Base-by-base conservation (phyloP, 495 filamentous ascomycete species). In the Aspergillus leporis region DNA sequence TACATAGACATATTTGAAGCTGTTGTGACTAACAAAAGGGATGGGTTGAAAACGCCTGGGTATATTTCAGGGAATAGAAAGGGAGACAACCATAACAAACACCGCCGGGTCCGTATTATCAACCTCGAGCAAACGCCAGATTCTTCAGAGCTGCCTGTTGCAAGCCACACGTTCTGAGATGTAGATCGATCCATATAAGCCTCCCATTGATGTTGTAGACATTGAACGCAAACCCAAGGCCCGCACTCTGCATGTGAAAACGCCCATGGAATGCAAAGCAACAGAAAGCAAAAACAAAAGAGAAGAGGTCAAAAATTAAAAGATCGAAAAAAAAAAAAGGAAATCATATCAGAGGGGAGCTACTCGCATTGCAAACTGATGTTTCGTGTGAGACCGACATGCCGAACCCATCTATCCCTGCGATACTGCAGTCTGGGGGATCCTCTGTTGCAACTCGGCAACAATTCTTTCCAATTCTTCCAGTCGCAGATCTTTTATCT, bases 401-500 rank as follows among this genome's bases (percentile, higher is more conserved):
- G 12, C 22, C 47, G 30, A 23, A 10, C 46, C 10, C 34, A 43
- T 45, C 49, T 61, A 66, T 59, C 55, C 59, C 54, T 67, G 62
- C 4, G 62, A 32, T 13, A 55, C 28, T 8, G 66, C 55, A 34
- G 64, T 53, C 61, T 78, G 75, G 1, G 77, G 72, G 4, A 80
- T 71, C 36, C 70, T 68, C 56, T 78, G 74, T 61, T 78, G 75
- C 46, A 80, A 61, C 8, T 69, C 74, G 4, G 73, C 64, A n/a
- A 80, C 77, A 52, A 78, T 72, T 23, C 74, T 68, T 66, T 80
- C 77, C 45, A 80, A 61, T 46, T 80, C 75, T 51, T 75, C 69
- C 38, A 80, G 64, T 9, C 77, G 74, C 8, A 72, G 74, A 49
- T 80, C 77, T 55, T 80, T 80, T 61, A 83, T 78, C 59, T 82